Percentiles rank a stretch among this genome's conserved stretches.
These are phyloP conservation scores for Lophiotrema nucula DNA, from an alignment of 495 filamentous ascomycete genomes.

Conservation along the genomic window DNA sequence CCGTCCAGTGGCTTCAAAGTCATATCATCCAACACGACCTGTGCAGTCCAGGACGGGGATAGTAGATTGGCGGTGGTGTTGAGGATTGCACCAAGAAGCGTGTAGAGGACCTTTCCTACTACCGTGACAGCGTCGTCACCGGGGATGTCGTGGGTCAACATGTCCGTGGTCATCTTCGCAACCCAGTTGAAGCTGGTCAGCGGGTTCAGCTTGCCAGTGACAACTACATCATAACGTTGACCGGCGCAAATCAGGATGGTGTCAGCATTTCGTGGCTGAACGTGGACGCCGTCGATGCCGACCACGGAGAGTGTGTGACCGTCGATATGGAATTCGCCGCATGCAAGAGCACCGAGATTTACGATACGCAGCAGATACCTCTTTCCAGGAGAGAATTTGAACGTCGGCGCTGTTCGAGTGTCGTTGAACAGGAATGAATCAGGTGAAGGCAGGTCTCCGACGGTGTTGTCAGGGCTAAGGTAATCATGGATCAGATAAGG, in stretches of 20 bases:
- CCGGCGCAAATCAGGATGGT: constrained; percentile 25
- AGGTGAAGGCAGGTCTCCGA: constrained; percentile 19
- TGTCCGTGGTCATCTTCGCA: constrained; percentile 28
- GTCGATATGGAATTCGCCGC: constrained; percentile 23
- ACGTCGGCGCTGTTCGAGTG: background rate
- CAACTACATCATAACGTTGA: constrained; percentile 32
- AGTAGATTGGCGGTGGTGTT: background rate
- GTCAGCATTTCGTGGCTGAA: constrained; percentile 9
- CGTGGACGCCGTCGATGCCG: constrained; percentile 23
- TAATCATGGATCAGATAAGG: constrained; percentile 19
- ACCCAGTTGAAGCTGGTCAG: constrained; percentile 17
- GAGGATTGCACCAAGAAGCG: background rate
- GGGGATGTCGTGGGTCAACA: constrained; percentile 13
- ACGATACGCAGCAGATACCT: constrained; percentile 28
- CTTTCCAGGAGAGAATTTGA: constrained; percentile 19
- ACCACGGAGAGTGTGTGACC: constrained; percentile 22
- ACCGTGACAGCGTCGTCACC: constrained; percentile 10
- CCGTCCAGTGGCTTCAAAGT: constrained; percentile 28
- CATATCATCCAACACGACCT: constrained; percentile 26
- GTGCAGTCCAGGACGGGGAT: background rate
- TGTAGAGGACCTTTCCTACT: constrained; percentile 21
- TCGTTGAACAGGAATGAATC: constrained; percentile 28
- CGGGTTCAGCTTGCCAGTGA: constrained; percentile 6
- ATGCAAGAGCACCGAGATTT: constrained; percentile 14
- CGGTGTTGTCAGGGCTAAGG: constrained; percentile 16